Evolutionary conservation across 495 filamentous ascomycete species (phyloP), one percentile per base, ranked within the genome.

Genomic region (Haplographium delicatum): DNA sequence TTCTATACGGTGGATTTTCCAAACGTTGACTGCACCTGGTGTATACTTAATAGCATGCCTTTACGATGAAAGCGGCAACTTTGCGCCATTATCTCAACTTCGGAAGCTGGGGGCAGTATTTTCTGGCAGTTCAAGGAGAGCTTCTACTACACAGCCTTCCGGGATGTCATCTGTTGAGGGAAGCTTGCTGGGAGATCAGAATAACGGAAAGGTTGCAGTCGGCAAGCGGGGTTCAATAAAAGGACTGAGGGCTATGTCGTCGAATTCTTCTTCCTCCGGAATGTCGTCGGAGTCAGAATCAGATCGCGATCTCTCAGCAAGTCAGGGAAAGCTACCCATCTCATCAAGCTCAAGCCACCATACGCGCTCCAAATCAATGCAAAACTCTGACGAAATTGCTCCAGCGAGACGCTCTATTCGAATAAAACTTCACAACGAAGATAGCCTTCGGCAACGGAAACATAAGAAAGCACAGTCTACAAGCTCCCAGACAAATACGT

Each of bases 381-480:
- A 59, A 39, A 33, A 27, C 28, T 38, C 45, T 5, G 88, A 81
- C 63, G 88, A 79, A 51, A 74, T 73, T 50, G 69, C 74, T 41
- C 86, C 81, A 51, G 65, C 82, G 2, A 80, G 88, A 54, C 80
- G 89, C 25, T 91, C 89, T 13, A 95, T 96, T 54, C 79, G 89
- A 24, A 95, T 97, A 57, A 95, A 94, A 65, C 74, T 95, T 11
- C 80, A 91, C 65, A 86, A 88, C 55, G 91, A 96, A 61, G 88
- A 95, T 39, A 70, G 73, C 2, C 64, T 78, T 51, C 71, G 76
- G 53, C 75, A 80, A 57, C 78, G 84, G 54, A 85, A 81, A 58
- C 77, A 78, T 57, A 68, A 67, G 45, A 75, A 72, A 53, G 63
- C 66, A n/a, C 68, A 69, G 51, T 76, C 74, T 5, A 56, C 65